Conservation (phyloP, 306 rosid genomes). For the Myrica gale region DNA sequence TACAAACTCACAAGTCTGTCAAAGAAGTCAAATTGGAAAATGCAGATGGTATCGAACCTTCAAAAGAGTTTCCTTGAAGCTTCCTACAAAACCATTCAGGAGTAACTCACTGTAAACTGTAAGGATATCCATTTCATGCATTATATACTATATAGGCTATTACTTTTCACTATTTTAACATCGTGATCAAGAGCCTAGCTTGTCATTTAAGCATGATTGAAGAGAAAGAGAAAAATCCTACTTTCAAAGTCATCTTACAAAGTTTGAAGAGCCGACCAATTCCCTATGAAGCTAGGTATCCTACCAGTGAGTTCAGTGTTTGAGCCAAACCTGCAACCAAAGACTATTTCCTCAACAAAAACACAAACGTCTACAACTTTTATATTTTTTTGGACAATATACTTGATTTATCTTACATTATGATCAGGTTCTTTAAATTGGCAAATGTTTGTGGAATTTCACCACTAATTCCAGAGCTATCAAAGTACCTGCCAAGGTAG, state of each 20-base stretch:
- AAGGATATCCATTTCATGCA: neutral
- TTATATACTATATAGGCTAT: neutral
- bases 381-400: neutral
- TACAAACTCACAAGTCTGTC: conserved; percentile 59
- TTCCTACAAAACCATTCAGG: conserved; percentile 50
- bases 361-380: neutral
- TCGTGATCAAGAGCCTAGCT: neutral
- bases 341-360: neutral
- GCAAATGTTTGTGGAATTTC: conserved; percentile 70
- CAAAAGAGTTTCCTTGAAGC: conserved; percentile 78
- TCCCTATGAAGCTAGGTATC: conserved; percentile 81
- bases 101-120: neutral
- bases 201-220: no score
- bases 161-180: neutral
- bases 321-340: conserved; percentile 63
- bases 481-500: conserved; percentile 52
- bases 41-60: conserved; percentile 65
- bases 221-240: neutral
- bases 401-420: conserved; percentile 50
- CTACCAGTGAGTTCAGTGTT: conserved; percentile 58
- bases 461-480: conserved; percentile 81
- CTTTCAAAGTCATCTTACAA: conserved; percentile 51
- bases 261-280: conserved; percentile 49
- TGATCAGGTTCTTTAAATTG: conserved; percentile 36
- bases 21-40: conserved; percentile 69